Evolutionary conservation across 768 basidiomycete genomes (phyloP), one percentile per base, ranked within the genome.

Genomic region (Hypholoma sublateritium): DNA sequence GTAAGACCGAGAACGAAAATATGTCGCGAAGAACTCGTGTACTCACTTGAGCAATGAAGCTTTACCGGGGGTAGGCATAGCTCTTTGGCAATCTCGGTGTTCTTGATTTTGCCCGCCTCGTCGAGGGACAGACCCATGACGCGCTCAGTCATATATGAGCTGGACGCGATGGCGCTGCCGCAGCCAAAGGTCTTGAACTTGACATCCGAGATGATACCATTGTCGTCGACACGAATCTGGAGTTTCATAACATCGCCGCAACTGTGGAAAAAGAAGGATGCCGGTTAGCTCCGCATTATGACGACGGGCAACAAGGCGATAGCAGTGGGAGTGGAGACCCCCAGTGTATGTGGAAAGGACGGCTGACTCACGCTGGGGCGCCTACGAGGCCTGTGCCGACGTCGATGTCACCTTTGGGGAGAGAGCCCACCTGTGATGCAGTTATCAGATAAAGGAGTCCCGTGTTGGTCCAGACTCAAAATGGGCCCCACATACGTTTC

Each of bases 181-280:
- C 97, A 98, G 2, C 97, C 96, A 72, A 99, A 98, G 0, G 97
- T 98, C 80, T 98, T 99, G 82, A 98, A 98, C 76, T 96, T 97
- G 75, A 98, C 97, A 70, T 99, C 97, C 47, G 89, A 91, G 68
- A 99, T 99, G 73, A 98, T 83, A 35, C 95, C 94, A 35, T 91
- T 80, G 58, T 96, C 95, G 72, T 96, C 88, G 56, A 99, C 97
- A 64, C 93, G 89, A 69, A 99, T 99, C 74, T 98, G 96, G 11
- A 99, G 87, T 74, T 98, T 98, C 96, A 99, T 99, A 45, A 98
- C 96, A 77, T 97, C 95, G 65, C 95, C 95, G 69, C 95, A 96
- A 4, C 94, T 95, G 68, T 55, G 58, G 50, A 54, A 51, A 49
- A 21, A 37, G 25, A 37, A 55, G 59, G 36, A 32, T 37, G 49